Base-by-base conservation (phyloP, 2,329 filamentous ascomycete species). In the Xylaria sp. region DNA sequence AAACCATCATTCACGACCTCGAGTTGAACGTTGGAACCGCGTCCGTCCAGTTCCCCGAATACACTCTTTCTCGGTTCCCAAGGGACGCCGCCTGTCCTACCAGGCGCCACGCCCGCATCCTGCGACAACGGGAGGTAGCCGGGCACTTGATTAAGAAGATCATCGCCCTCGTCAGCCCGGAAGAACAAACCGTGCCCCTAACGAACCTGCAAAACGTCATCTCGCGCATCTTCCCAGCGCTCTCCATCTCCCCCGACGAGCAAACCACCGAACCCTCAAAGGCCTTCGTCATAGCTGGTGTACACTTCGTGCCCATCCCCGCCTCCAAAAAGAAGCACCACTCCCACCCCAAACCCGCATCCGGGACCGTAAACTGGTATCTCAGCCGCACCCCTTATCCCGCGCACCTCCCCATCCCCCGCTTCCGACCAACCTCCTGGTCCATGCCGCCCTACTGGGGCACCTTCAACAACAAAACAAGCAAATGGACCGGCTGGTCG, bases 131-230 rank as follows among this genome's bases (percentile, higher is more conserved):
- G 48, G 68, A 73, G 42, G 71, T 83, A 1, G 80, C 80, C 2
- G 75, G 77, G 1, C 71, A 80, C 8, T 67, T 79, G 4, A 65
- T 83, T 3, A 79, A 78, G 55, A 79, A 75, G 53, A 71, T 85
- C 19, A 72, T 85, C 30, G 72, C 73, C 3, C 76, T 82, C 18
- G 78, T 83, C 9, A 80, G 77, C 1, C 82, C 83, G 0, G 78
- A 83, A 42, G 66, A 70, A 1, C 75, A 78, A 16, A 65, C 76
- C 6, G 75, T 77, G 2, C 71, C 77, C 1, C 64, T 81, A 1
- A 55, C 73, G 2, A 76, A 76, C 30, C 74, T 85, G 10, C 76
- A 78, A 16, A 76, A 75, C 9, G 72, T 74, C 4, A 74, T 84
- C 19, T 71, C 77, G 9, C 74, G 76, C 3, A 70, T 85, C 1